Conservation (phyloP, 352 stramenopile species). For the Pythium myriotylum region DNA sequence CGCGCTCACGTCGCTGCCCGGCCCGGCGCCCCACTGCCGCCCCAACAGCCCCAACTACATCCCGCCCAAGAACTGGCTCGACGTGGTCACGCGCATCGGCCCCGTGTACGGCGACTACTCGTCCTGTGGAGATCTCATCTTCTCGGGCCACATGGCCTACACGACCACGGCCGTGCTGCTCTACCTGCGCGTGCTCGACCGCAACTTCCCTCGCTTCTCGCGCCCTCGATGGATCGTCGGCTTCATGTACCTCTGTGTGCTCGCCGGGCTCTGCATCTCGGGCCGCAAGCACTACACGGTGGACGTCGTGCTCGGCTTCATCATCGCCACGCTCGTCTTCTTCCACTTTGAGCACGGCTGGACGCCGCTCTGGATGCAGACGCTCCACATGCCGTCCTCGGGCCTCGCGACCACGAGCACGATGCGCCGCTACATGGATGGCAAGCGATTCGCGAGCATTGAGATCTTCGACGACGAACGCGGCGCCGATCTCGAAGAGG, state of each 20-base stretch:
- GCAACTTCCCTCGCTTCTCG: conserved; percentile 31
- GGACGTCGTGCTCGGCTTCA: conserved; percentile 42
- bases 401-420: not conserved
- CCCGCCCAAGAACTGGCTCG: conserved; percentile 41
- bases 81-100: conserved; percentile 43
- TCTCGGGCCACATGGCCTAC: conserved; percentile 52
- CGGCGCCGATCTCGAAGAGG: not conserved
- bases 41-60: conserved; percentile 31
- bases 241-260: conserved; percentile 29
- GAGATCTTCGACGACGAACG: conserved; percentile 22
- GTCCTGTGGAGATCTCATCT: conserved; percentile 53
- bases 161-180: conserved; percentile 44
- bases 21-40: conserved; percentile 47
- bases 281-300: conserved; percentile 50
- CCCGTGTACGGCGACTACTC: conserved; percentile 43
- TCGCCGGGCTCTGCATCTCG: conserved; percentile 39
- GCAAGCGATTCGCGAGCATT: conserved; percentile 23
- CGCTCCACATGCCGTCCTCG: not conserved
- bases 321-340: conserved; percentile 42
- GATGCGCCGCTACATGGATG: not conserved
- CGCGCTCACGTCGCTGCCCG: conserved; percentile 44
- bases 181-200: conserved; percentile 41
- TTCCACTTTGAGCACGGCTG: conserved; percentile 52
- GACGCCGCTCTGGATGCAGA: conserved; percentile 28
- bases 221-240: conserved; percentile 32